Base-by-base conservation (phyloP, 2,329 filamentous ascomycete species). In the Fusarium palustre region DNA sequence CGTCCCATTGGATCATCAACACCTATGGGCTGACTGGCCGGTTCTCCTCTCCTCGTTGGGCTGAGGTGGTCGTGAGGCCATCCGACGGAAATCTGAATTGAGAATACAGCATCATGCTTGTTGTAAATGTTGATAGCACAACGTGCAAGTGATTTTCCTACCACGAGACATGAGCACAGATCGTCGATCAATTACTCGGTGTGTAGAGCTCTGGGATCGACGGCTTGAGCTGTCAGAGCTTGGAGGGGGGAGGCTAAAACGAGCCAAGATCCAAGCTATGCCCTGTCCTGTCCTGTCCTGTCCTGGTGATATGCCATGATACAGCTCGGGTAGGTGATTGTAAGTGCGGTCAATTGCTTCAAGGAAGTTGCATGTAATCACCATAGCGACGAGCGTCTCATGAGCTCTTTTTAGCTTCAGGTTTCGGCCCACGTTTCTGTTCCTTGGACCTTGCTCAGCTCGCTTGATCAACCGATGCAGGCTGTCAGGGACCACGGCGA, bases 131-230 rank as follows among this genome's bases (percentile, higher is more conserved):
- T 36, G 33, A 63, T 36, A 54, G 56, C 49, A 69, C 54, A 49
- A 68, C 53, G 57, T 59, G 52, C 66, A 59, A 34, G 50, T 59
- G 66, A 53, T 54, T 31, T 25, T 59, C 43, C 62, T 31, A 59
- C 62, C 57, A 56, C 49, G 45, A 58, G 62, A 50, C 61, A 31
- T 41, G 47, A 52, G 7, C 42, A 41, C 36, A 42, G 67, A 70
- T 70, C 67, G 67, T 60, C 67, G 67, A 69, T 70, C 66, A 70
- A 43, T 64, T 59, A 56, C 45, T 58, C 62, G 59, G 49, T 66
- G 50, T 54, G 55, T 68, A 52, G 42, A 56, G 49, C 46, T 63
- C 59, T 41, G 56, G 33, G 62, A 70, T 69, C 66, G 62, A 39
- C 67, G 24, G 34, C 41, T 42, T 59, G 57, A 53, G 38, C 41